Conservation (phyloP, 805 yeast species). For the Suhomyces sp. region DNA sequence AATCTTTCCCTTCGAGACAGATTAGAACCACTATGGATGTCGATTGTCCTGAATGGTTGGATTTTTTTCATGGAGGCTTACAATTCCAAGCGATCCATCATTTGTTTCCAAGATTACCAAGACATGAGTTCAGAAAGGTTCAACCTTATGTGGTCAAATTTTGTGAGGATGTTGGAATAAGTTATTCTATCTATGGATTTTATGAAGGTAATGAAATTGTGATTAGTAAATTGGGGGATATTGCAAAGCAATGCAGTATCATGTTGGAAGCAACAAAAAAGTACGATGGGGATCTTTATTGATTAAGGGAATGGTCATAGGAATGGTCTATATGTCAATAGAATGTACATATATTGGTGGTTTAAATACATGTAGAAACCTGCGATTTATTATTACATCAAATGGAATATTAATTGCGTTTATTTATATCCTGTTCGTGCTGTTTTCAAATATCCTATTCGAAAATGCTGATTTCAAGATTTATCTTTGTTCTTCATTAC, state of each 20-base stretch:
- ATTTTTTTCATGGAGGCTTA: conserved; percentile 86
- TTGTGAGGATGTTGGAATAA: conserved; percentile 73
- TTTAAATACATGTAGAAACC: conserved; percentile 3
- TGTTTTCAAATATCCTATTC: too few relatives aligned
- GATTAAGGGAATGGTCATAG: too few relatives aligned
- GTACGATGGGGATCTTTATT: conserved; percentile 53
- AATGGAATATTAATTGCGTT: neutral
- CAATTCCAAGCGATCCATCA: conserved; percentile 93
- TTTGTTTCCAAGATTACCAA: conserved; percentile 82
- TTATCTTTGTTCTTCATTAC: conserved; percentile 10
- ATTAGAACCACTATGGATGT: conserved; percentile 93
- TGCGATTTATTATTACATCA: neutral
- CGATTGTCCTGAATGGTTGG: conserved; percentile 90
- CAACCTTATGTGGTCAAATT: conserved; percentile 73
- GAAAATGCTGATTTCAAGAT: too few relatives aligned
- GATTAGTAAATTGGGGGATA: conserved; percentile 64
- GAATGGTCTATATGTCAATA: too few relatives aligned
- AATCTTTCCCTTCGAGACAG: conserved; percentile 77
- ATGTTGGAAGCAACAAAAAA: conserved; percentile 70
- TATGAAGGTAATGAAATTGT: conserved; percentile 74
- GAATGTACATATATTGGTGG: too few relatives aligned
- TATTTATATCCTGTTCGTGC: too few relatives aligned
- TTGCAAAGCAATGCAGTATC: conserved; percentile 76
- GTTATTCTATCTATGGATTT: conserved; percentile 83
- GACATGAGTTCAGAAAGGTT: conserved; percentile 78